Percentiles rank a stretch among this genome's conserved stretches.
Conservation (phyloP, 768 basidiomycete species). For the Pholiota molesta region DNA sequence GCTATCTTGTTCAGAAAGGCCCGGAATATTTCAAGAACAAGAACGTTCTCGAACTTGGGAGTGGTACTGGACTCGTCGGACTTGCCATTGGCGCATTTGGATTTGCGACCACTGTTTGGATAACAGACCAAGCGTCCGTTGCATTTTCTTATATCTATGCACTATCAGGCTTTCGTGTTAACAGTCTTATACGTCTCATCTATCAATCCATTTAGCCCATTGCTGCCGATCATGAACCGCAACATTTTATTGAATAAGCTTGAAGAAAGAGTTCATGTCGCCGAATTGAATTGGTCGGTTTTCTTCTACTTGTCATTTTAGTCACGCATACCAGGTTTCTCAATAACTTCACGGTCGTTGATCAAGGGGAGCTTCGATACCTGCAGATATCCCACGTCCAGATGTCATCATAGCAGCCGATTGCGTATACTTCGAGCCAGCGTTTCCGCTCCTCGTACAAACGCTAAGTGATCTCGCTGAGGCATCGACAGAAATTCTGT, state of each 20-base stretch:
- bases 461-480: slow-evolving; percentile 71
- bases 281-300: slow-evolving; percentile 82
- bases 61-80: slow-evolving; percentile 93
- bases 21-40: slow-evolving; percentile 51
- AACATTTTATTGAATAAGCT: slow-evolving; percentile 75
- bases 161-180: slow-evolving; percentile 10
- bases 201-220: slow-evolving; percentile 48
- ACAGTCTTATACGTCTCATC: slow-evolving; percentile 13
- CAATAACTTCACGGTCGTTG: slow-evolving; percentile 6
- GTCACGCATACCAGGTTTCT: not conserved
- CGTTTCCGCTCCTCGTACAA: slow-evolving; percentile 84
- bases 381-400: slow-evolving; percentile 47
- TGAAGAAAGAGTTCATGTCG: slow-evolving; percentile 50
- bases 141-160: slow-evolving; percentile 14
- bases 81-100: slow-evolving; percentile 73
- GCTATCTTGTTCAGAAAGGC: slow-evolving; percentile 67
- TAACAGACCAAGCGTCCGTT: slow-evolving; percentile 92
- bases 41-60: slow-evolving; percentile 81
- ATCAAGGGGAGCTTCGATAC: slow-evolving; percentile 67
- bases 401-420: slow-evolving; percentile 88
- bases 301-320: not conserved
- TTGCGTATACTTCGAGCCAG: slow-evolving; percentile 95
- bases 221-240: slow-evolving; percentile 76
- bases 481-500: slow-evolving; percentile 67
- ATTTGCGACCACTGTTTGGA: slow-evolving; percentile 65